These are phyloP conservation scores for Cercis canadensis DNA, from an alignment of 306 rosid genomes.

Conservation along the genomic window DNA sequence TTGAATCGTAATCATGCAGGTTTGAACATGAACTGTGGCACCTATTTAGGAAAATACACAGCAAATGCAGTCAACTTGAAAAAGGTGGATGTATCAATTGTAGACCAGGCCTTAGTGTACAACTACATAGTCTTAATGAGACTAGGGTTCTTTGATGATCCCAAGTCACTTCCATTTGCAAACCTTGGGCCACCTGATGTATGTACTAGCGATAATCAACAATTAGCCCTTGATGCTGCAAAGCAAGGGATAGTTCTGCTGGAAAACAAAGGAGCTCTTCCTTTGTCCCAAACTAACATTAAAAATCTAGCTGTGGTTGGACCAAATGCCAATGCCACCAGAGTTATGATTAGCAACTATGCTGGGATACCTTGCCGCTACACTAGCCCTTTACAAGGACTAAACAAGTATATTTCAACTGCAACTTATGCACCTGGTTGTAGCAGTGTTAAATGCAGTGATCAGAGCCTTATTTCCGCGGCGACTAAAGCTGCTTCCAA, in stretches of 20 bases:
- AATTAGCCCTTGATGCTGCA: slow-evolving; percentile 73
- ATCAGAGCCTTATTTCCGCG: slow-evolving; percentile 56
- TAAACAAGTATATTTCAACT: slow-evolving; percentile 52
- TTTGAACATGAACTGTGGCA: slow-evolving; percentile 81
- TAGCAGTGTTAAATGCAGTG: slow-evolving; percentile 51
- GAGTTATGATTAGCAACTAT: slow-evolving; percentile 74
- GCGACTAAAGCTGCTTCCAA: slow-evolving; percentile 56
- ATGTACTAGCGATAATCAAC: slow-evolving; percentile 58
- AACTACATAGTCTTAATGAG: slow-evolving; percentile 79
- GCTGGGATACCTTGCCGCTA: slow-evolving; percentile 65
- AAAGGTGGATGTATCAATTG: slow-evolving; percentile 58
- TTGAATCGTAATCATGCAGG: slow-evolving; percentile 51
- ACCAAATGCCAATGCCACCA: slow-evolving; percentile 76
- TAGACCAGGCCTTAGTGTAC: slow-evolving; percentile 76
- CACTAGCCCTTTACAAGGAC: slow-evolving; percentile 71
- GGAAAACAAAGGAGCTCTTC: slow-evolving; percentile 61
- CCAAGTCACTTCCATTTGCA: slow-evolving; percentile 57
- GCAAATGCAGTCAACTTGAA: slow-evolving; percentile 60
- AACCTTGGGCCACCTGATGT: slow-evolving; percentile 72
- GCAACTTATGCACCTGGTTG: slow-evolving; percentile 63
- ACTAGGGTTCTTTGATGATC: slow-evolving; percentile 78
- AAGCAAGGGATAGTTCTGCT: slow-evolving; percentile 76
- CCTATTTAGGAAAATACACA: slow-evolving; percentile 57
- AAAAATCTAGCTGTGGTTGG: slow-evolving; percentile 60
- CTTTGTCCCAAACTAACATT: slow-evolving; percentile 43